Percentiles rank a stretch among this genome's conserved stretches.
These are phyloP conservation scores for Pogostemon cablin DNA, from an alignment of 257 asterid genomes.

Conservation along the genomic window DNA sequence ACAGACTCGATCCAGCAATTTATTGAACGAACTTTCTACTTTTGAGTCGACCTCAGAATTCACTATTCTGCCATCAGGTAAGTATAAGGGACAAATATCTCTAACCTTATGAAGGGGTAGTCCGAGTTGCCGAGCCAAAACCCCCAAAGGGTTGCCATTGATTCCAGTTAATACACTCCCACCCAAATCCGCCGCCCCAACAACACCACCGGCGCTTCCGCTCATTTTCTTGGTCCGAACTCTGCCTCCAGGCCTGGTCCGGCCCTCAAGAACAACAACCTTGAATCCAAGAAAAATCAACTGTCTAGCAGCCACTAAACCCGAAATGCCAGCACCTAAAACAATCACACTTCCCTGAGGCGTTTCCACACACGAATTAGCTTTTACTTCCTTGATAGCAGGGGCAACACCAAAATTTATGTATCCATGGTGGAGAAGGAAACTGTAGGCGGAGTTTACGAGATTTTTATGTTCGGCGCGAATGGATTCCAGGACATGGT, in stretches of 20 bases:
- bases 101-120: slow-evolving; percentile 95
- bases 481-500: slow-evolving; percentile 87
- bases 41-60: slow-evolving; percentile 81
- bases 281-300: slow-evolving; percentile 81
- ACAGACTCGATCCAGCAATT: slow-evolving; percentile 93
- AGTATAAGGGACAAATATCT: slow-evolving; percentile 87
- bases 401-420: slow-evolving; percentile 87
- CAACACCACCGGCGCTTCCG: slow-evolving; percentile 53
- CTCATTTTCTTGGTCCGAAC: slow-evolving; percentile 82
- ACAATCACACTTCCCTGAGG: slow-evolving; percentile 67
- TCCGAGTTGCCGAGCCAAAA: slow-evolving; percentile 87
- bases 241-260: slow-evolving; percentile 88
- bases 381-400: slow-evolving; percentile 68
- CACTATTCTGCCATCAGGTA: slow-evolving; percentile 85
- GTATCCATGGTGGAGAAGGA: slow-evolving; percentile 83
- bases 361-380: slow-evolving; percentile 44
- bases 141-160: slow-evolving; percentile 95
- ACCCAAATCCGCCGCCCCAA: slow-evolving; percentile 92
- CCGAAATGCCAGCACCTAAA: slow-evolving; percentile 89
- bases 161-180: slow-evolving; percentile 97
- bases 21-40: slow-evolving; percentile 85
- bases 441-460: slow-evolving; percentile 75
- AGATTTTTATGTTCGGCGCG: slow-evolving; percentile 90
- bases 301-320: slow-evolving; percentile 91
- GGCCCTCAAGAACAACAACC: slow-evolving; percentile 85